Conservation (phyloP, 345 rosid species). For the Lepidium didymum region DNA sequence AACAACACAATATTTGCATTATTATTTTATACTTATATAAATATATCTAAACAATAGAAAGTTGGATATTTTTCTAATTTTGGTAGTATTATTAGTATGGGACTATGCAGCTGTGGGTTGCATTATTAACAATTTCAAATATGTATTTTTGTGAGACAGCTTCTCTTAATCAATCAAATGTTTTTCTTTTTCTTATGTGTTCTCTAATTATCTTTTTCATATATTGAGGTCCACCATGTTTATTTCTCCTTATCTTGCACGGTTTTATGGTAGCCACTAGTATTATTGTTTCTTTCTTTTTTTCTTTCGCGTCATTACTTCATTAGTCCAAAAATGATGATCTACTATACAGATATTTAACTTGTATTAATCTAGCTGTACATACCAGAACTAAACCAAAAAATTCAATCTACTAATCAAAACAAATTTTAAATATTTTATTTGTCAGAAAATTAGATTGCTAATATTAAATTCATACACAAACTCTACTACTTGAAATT, state of each 20-base stretch:
- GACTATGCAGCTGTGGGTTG: slow-evolving; percentile 13
- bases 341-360: neutral
- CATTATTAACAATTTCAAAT: slow-evolving; percentile 15
- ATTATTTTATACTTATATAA: no score
- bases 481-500: no score
- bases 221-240: slow-evolving; percentile 7
- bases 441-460: no score
- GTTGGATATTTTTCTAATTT: slow-evolving; percentile 14
- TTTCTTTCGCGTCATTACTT: neutral
- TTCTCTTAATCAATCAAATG: slow-evolving; percentile 21
- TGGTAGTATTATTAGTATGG: slow-evolving; percentile 25
- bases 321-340: neutral
- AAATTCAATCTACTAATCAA: neutral
- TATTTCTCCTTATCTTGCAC: neutral
- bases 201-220: slow-evolving; percentile 15
- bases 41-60: neutral
- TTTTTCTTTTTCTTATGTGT: neutral
- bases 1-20: neutral
- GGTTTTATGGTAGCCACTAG: neutral
- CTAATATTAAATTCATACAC: no score
- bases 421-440: neutral
- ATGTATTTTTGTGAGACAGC: slow-evolving; percentile 31
- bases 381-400: neutral
- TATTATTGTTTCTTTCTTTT: neutral
- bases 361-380: neutral